phyloP scores from a whole-genome alignment of 2,329 filamentous ascomycete genomes.

The Pyricularia grisea region DNA sequence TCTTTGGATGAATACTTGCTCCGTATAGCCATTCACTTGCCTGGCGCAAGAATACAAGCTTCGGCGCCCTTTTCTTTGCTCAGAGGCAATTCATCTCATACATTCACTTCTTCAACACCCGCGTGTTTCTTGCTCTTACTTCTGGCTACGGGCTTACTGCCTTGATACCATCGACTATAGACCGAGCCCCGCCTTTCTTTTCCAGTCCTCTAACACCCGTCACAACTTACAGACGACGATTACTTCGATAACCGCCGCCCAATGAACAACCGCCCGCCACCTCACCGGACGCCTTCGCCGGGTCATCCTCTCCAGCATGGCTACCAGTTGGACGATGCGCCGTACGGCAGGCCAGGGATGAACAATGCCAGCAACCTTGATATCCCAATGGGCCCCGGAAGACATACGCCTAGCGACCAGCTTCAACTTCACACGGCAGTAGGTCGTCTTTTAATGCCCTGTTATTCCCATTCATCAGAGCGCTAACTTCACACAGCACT shows the following conservation, averaged over 20 bases:
- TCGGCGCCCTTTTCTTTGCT: background rate
- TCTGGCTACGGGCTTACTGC: background rate
- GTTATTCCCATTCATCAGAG: too few relatives aligned
- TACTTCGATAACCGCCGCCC: conserved; percentile 43
- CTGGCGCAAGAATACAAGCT: conserved; percentile 4
- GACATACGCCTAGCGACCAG: conserved; percentile 60
- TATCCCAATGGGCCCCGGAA: conserved; percentile 54
- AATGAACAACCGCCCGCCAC: conserved; percentile 39
- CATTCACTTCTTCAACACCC: conserved; percentile 2
- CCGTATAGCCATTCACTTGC: conserved; percentile 3
- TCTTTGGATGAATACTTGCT: background rate
- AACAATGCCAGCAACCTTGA: conserved; percentile 49
- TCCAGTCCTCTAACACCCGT: conserved; percentile 8
- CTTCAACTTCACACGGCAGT: conserved; percentile 79
- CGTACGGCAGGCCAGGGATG: conserved; percentile 45
- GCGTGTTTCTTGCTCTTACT: conserved; percentile 14
- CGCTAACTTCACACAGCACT: conserved; percentile 29
- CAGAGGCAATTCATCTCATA: background rate
- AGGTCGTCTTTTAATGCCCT: conserved; percentile 27
- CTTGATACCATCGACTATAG: background rate
- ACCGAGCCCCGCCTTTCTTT: background rate
- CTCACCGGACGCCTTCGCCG: conserved; percentile 64
- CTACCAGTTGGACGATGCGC: conserved; percentile 76
- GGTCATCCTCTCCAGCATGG: conserved; percentile 62
- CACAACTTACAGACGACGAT: conserved; percentile 39